A percentile compares a stretch with the other conserved stretches of the same genome.
These are phyloP conservation scores for Phyllosticta ampelicida DNA, from an alignment of 2,329 filamentous ascomycete genomes.

Conservation along the genomic window DNA sequence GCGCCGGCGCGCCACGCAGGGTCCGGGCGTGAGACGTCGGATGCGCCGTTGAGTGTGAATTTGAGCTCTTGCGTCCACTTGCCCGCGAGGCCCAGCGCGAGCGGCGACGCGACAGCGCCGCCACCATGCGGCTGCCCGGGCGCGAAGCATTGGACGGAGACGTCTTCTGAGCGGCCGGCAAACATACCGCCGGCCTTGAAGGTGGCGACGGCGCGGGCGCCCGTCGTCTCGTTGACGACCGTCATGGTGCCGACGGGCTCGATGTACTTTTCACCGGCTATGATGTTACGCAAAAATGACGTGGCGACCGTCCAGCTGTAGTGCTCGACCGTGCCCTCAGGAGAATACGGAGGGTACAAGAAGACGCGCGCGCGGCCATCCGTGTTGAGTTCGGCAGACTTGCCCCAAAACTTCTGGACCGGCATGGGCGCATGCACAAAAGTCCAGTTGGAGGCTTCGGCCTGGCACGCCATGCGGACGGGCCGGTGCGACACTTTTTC, in stretches of 20 bases:
- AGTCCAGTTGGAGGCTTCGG: constrained; percentile 76
- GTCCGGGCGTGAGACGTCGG: constrained; percentile 37
- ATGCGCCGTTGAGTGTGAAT: constrained; percentile 51
- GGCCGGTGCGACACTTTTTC: constrained; percentile 94
- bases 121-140: constrained; percentile 39
- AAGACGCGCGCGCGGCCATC: constrained; percentile 76
- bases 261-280: constrained; percentile 96
- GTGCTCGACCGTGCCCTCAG: constrained; percentile 51
- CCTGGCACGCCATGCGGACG: constrained; percentile 85
- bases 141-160: constrained; percentile 58
- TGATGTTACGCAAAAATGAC: constrained; percentile 87
- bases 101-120: constrained; percentile 52
- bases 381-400: constrained; percentile 86
- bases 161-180: constrained; percentile 84
- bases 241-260: constrained; percentile 89
- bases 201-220: constrained; percentile 72
- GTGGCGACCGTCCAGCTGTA: constrained; percentile 87
- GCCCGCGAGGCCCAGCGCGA: constrained; percentile 59
- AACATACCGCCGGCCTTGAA: constrained; percentile 98
- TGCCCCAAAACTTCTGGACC: constrained; percentile 97
- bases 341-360: constrained; percentile 41
- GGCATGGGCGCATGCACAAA: constrained; percentile 80
- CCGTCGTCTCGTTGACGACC: constrained; percentile 71
- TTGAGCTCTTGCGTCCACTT: constrained; percentile 75
- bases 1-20: constrained; percentile 70